Evolutionary conservation across 257 asterid species (phyloP), one percentile per base, ranked within the genome.

Genomic region (Buddleja alternifolia): DNA sequence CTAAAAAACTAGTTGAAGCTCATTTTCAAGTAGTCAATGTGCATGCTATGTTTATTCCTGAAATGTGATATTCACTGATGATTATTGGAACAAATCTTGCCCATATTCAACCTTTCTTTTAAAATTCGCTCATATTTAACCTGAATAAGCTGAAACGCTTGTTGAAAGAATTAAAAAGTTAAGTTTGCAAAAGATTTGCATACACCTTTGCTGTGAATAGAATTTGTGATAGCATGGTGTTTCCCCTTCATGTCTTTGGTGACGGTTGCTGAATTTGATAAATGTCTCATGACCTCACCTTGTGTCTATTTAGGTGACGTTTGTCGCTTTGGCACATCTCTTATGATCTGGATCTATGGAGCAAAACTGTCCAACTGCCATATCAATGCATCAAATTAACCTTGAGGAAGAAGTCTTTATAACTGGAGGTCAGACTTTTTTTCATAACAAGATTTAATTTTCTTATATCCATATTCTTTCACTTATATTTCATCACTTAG

Each of bases 361-460:
- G 72, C 23, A 63, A 77, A 51, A 61, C 46, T 12, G 16, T 32
- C 64, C 56, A 45, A 29, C 44, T 60, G 10, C 41, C 15, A 45
- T 62, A 36, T 32, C 34, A 46, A 44, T n/a, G 23, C 21, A 50
- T 45, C 55, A 40, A 53, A 15, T 44, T 25, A 53, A 25, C 54
- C 23, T 60, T 15, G 40, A 50, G 58, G 64, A 42, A 24, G 41
- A 40, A 76, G 53, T 42, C 48, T 1, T 53, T n/a, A 45, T 44
- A 40, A 41, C 10, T 3, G 60, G 42, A 54, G 74, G 83, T 75
- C 11, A 66, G 75, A 65, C 17, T 50, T 41, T 51, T 29, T 72
- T 59, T 60, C 59, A 50, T 7, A 47, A 25, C 37, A 60, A 60
- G 39, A 50, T 23, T 14, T 55, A 20, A 46, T 69, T 23, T 42